Percentiles rank a stretch among this genome's conserved stretches.
Evolutionary conservation across 306 rosid species (phyloP).

Genomic region (Alnus rubra): DNA sequence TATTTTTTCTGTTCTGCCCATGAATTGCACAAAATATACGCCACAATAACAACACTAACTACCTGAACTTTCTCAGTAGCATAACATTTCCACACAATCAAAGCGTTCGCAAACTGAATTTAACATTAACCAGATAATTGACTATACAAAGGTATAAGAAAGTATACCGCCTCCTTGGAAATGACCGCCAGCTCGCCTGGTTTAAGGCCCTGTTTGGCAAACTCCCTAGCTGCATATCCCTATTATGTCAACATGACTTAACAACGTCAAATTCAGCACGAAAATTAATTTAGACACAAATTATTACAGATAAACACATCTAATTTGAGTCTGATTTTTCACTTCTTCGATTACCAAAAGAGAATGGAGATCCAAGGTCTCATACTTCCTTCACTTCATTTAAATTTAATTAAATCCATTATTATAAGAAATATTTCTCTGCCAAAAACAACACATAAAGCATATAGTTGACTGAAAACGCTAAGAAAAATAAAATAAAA

Average conservation of each 20-base stretch:
- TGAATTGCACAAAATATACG: not conserved
- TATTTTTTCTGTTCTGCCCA: not conserved
- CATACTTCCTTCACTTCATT: not conserved
- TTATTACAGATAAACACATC: not conserved
- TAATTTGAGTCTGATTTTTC: not conserved
- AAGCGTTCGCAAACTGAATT: not conserved
- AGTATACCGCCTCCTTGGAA: conserved; percentile 85
- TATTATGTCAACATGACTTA: conserved; percentile 13
- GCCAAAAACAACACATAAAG: not conserved
- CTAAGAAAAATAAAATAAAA: not conserved
- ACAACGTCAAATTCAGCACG: conserved; percentile 3
- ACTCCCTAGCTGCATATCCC: conserved; percentile 99
- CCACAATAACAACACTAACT: not conserved
- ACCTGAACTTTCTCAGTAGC: not conserved
- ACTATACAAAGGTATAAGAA: conserved; percentile 1
- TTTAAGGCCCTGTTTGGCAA: conserved; percentile 74
- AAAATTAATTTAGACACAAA: no score
- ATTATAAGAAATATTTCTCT: not conserved
- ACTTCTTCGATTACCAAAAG: not conserved
- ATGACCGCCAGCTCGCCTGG: conserved; percentile 89
- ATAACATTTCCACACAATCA: not conserved
- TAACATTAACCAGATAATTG: not conserved
- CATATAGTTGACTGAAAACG: conserved; percentile 6
- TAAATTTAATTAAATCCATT: not conserved
- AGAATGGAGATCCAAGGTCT: not conserved